These are phyloP conservation scores for Yamadazyma diddensiae DNA, from an alignment of 1,139 yeast species.

Conservation along the genomic window DNA sequence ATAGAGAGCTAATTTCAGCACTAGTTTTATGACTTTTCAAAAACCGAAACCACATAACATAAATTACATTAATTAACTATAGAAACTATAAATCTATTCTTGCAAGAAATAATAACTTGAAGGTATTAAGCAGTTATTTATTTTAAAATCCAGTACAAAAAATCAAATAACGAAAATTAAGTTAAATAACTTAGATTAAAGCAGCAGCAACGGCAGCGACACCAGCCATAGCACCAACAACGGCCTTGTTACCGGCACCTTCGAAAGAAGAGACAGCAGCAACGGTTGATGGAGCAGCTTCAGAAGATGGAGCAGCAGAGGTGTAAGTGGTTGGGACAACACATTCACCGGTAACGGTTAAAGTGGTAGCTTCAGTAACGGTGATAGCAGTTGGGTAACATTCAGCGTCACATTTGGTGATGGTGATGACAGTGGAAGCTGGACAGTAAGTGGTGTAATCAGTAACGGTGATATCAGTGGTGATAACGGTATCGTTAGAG, in stretches of 20 bases:
- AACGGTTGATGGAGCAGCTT: conserved; percentile 10
- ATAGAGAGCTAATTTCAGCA: background rate
- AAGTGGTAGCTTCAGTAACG: conserved; percentile 44
- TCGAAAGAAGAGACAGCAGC: conserved; percentile 15
- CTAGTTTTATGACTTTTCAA: background rate
- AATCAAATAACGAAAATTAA: conserved; percentile 1
- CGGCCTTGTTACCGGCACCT: conserved; percentile 16
- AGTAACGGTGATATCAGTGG: conserved; percentile 39
- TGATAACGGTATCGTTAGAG: conserved; percentile 36
- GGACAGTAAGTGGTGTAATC: conserved; percentile 48
- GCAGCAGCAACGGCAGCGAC: conserved; percentile 18
- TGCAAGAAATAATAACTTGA: background rate
- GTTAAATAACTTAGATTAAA: conserved; percentile 11
- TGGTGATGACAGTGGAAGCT: conserved; percentile 40
- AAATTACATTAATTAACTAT: conserved; percentile 1
- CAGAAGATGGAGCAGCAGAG: conserved; percentile 14
- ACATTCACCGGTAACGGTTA: conserved; percentile 46
- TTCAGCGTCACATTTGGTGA: conserved; percentile 24
- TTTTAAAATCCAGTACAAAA: conserved; percentile 2
- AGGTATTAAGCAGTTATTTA: conserved; percentile 2
- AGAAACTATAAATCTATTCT: background rate
- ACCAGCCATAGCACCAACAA: conserved; percentile 17
- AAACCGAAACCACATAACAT: background rate
- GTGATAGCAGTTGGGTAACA: conserved; percentile 32
- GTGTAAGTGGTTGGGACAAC: conserved; percentile 44